phyloP scores from a whole-genome alignment of 2,329 filamentous ascomycete genomes.

The Pyrenophora seminiperda region DNA sequence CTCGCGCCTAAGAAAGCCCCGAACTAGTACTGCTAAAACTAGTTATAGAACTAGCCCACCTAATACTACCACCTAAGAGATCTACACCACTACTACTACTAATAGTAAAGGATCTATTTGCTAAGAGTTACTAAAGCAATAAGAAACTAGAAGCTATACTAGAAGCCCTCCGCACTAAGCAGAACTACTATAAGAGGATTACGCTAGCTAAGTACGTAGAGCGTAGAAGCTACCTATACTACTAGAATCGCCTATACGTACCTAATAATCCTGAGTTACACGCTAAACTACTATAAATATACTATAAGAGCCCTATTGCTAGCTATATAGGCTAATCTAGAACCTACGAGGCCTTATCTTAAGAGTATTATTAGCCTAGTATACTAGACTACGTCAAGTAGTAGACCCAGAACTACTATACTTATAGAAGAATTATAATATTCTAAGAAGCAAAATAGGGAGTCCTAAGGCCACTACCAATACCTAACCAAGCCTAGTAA shows the following conservation, averaged over 20 bases:
- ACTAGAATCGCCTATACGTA: background rate
- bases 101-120: background rate
- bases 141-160: background rate
- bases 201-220: background rate
- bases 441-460: background rate
- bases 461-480: constrained; percentile 2
- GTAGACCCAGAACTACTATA: background rate
- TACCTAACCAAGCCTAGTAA: background rate
- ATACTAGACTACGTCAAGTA: background rate
- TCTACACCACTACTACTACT: background rate
- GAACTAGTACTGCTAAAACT: background rate
- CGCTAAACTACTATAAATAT: background rate
- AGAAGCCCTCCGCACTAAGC: background rate
- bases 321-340: background rate
- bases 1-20: too few relatives aligned
- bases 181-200: too few relatives aligned
- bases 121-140: background rate
- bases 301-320: background rate
- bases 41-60: background rate
- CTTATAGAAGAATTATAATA: background rate
- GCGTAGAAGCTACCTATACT: background rate
- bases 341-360: background rate
- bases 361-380: background rate
- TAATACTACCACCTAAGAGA: background rate
- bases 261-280: background rate